Evolutionary conservation across 192 early-diverging fungal genomes (phyloP), one percentile per base, ranked within the genome.

Genomic region (Spinellus fusiger): DNA sequence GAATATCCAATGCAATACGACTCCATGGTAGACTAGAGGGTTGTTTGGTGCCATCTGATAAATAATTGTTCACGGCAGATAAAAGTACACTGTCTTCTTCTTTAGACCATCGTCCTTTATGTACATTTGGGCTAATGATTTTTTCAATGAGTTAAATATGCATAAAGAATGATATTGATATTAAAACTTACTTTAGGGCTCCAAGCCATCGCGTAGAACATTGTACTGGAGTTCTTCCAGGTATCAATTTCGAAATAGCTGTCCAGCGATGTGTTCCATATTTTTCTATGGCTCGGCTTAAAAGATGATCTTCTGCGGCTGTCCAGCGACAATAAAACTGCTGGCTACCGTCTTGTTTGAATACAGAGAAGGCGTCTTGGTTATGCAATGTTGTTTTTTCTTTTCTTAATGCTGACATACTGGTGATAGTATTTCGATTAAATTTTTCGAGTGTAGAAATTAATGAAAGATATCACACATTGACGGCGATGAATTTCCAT

Each of bases 171-270:
- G n/a, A 20, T 33, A 28, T 32, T 12, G 20, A 18, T 54, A 4
- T 9, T 5, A 23, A 29, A 32, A 8, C 50, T 60, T 68, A 73
- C 71, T 77, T 77, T 33, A 77, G 55, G 23, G 76, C 76, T 31
- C 76, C 73, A n/a, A 77, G 59, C 76, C 76, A 77, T 29, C 76
- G 58, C 0, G 76, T 74, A 15, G 76, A 77, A 54, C 76, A 77
- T 60, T 77, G 76, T 60, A 74, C 70, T 1, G 76, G 73, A 25
- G 76, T 77, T 25, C 76, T 53, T 59, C 74, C 71, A 0, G 76
- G 73, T 22, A 77, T 65, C 20, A 71, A 69, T 7, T 68, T 49
- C 25, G 76, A 69, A 31, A 77, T 68, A 23, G 72, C 32, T 1
- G 72, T 68, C 76, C 76, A 77, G 52, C 72, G 70, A 52, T 77